Percentiles rank a stretch among this genome's conserved stretches.
Conservation (phyloP, 495 filamentous ascomycete genomes). For the Daldinia vernicosa region DNA sequence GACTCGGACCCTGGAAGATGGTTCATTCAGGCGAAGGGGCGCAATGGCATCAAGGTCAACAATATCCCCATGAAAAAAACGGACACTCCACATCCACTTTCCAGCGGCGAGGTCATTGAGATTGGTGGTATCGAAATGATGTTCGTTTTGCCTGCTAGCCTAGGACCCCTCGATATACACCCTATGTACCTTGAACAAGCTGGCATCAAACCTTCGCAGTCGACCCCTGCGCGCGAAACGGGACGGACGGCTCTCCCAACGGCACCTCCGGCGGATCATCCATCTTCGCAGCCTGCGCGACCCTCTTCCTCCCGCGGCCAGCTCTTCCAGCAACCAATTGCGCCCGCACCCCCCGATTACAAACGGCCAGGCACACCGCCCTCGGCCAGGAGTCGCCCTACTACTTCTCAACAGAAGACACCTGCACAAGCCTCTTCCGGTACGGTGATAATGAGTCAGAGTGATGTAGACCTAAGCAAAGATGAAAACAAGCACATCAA, state of each 20-base stretch:
- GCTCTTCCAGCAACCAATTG: conserved; percentile 63
- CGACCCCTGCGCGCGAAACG: conserved; percentile 45
- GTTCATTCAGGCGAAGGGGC: conserved; percentile 85
- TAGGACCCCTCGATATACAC: conserved; percentile 65
- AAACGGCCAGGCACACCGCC: conserved; percentile 74
- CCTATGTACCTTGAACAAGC: conserved; percentile 62
- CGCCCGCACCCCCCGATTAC: conserved; percentile 74
- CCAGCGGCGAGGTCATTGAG: conserved; percentile 87
- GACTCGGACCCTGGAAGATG: conserved; percentile 73
- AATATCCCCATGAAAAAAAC: conserved; percentile 70
- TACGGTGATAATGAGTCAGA: conserved; percentile 58
- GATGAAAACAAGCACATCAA: conserved; percentile 89
- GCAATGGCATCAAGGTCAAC: conserved; percentile 88
- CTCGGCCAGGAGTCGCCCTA: conserved; percentile 52
- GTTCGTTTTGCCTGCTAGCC: conserved; percentile 83
- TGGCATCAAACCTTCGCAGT: conserved; percentile 41
- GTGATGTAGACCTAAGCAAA: conserved; percentile 80
- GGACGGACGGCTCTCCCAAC: conserved; percentile 48
- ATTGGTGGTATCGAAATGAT: conserved; percentile 96
- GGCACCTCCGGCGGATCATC: conserved; percentile 59
- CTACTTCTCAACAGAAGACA: conserved; percentile 51
- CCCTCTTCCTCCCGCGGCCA: conserved; percentile 41
- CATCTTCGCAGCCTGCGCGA: conserved; percentile 42
- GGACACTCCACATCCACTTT: conserved; percentile 61
- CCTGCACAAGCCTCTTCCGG: conserved; percentile 54